Evolutionary conservation across 371 early-diverging fungal genomes (phyloP).

Genomic region (Basidiobolus meristosporus): DNA sequence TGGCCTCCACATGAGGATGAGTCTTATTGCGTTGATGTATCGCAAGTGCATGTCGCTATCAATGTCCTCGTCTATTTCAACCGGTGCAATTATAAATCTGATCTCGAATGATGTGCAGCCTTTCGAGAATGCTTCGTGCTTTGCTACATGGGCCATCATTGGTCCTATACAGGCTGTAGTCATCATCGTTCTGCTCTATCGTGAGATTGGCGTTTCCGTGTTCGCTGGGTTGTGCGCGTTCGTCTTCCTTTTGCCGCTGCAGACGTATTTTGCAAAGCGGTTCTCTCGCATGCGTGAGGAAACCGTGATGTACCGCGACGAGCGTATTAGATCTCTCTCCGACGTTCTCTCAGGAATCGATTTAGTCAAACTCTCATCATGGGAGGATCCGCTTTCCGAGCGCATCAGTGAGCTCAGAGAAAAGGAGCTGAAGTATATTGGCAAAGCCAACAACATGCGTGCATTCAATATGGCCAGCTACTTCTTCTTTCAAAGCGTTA

Average conservation of each 20-base stretch:
- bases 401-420: conserved; percentile 34
- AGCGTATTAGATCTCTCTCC: conserved; percentile 33
- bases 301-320: conserved; percentile 34
- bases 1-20: conserved; percentile 10
- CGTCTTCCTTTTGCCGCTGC: conserved; percentile 14
- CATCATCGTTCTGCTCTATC: conserved; percentile 33
- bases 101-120: conserved; percentile 18
- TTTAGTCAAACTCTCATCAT: conserved; percentile 18
- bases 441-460: conserved; percentile 11
- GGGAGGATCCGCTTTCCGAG: conserved; percentile 24
- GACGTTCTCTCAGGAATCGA: conserved; percentile 25
- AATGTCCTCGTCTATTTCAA: conserved; percentile 11
- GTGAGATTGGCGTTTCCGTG: conserved; percentile 25
- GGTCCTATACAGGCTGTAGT: conserved; percentile 11
- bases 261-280: conserved; percentile 9
- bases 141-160: conserved; percentile 7
- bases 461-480: conserved; percentile 13
- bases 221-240: conserved; percentile 39
- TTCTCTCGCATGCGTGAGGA: conserved; percentile 15
- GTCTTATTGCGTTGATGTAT: conserved; percentile 13
- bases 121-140: conserved; percentile 11
- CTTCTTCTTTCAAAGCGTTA: conserved; percentile 21
- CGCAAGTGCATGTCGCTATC: conserved; percentile 14
- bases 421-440: conserved; percentile 16
- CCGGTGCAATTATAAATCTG: conserved; percentile 15